Evolutionary conservation across 2,329 filamentous ascomycete species (phyloP), one percentile per base, ranked within the genome.

Genomic region (Talaromyces sp.): DNA sequence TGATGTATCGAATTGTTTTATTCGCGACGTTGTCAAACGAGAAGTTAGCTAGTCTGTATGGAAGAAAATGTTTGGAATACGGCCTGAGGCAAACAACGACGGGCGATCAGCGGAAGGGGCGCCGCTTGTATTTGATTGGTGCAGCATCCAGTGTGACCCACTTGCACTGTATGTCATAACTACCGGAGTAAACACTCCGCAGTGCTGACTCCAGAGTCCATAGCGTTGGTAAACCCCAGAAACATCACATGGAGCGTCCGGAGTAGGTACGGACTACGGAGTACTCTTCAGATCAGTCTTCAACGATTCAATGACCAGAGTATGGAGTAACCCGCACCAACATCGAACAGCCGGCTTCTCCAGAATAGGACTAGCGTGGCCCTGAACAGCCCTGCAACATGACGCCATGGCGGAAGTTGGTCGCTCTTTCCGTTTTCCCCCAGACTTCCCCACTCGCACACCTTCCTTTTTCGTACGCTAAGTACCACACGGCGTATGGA

Each of bases 371-470:
- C 57, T 58, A 58, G 57, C 51, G 51, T 7, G n/a, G 5, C 2
- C 28, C 10, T 28, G 25, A n/a, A 28, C 25, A 21, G 45, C 45
- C 53, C 45, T 51, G 53, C 17, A 40, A 13, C 37, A 53, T 59
- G 57, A 58, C 57, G 50, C 17, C 57, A 58, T 40, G 17, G 56
- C 56, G 35, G 40, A 39, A 41, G 13, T n/a, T n/a, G 22, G 41
- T 45, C 19, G 40, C 25, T 31, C 40, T 13, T 53, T 33, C 45
- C 45, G 28, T 41, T 40, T 53, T 50, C 48, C 57, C 56, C 57
- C 50, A 50, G 40, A 17, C 50, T 58, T 25, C 45, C 33, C 45
- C 10, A 2, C 33, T 7, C 25, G 7, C 25, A 3, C 37, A 2
- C 37, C 28, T 48, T 35, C 45, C 43, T 46, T 25, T 46, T 31